A percentile compares a stretch with the other conserved stretches of the same genome.
Evolutionary conservation across 768 basidiomycete species (phyloP).

Genomic region (Lentinula aciculospora): DNA sequence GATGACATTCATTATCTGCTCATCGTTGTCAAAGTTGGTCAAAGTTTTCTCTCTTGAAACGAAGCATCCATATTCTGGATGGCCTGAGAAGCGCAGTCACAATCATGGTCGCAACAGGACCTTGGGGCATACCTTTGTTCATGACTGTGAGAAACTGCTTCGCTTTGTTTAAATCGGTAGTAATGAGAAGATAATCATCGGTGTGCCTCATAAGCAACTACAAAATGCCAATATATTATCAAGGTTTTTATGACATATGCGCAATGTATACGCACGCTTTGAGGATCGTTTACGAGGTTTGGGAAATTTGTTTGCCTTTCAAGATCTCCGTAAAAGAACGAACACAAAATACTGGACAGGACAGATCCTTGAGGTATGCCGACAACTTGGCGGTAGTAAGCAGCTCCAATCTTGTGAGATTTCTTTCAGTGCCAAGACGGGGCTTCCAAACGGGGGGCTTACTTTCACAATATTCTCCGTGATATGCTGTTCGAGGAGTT

Average conservation of each 20-base stretch:
- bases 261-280: constrained; percentile 47
- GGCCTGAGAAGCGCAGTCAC: constrained; percentile 44
- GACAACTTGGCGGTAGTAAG: constrained; percentile 81
- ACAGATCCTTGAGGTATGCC: constrained; percentile 98
- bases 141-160: constrained; percentile 68
- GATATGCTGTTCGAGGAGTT: constrained; percentile 84
- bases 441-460: not conserved
- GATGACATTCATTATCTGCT: constrained; percentile 47
- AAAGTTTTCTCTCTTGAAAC: constrained; percentile 87
- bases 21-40: constrained; percentile 73
- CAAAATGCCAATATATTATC: not conserved
- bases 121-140: constrained; percentile 47
- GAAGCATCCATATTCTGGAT: constrained; percentile 92
- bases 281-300: constrained; percentile 46
- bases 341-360: constrained; percentile 90
- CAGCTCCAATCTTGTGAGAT: constrained; percentile 61
- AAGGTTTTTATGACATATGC: not conserved
- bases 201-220: constrained; percentile 80
- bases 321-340: constrained; percentile 91
- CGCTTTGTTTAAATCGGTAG: constrained; percentile 59
- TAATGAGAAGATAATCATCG: constrained; percentile 94
- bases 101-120: not conserved
- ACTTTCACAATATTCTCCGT: constrained; percentile 91
- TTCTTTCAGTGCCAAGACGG: not conserved
- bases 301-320: constrained; percentile 47